Conservation (phyloP, 192 early-diverging fungal species). For the Rhizophagus clarus region DNA sequence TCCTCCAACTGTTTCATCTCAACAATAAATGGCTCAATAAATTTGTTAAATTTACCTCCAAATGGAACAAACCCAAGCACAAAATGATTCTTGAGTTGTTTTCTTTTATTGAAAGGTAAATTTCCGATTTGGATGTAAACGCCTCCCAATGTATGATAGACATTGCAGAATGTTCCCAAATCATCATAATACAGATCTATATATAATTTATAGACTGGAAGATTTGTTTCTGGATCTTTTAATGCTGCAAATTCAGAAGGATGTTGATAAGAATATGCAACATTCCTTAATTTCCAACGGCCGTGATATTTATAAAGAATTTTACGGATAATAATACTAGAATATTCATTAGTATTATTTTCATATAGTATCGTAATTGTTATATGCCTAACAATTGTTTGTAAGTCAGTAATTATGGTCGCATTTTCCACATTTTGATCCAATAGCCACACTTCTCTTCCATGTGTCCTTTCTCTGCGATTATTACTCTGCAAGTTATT, state of each 20-base stretch:
- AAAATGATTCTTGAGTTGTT: neutral
- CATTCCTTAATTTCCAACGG: neutral
- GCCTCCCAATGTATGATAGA: neutral
- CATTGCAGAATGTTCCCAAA: neutral
- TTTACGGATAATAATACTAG: neutral
- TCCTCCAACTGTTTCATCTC: neutral
- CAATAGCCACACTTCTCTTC: neutral
- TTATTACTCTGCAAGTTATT: neutral
- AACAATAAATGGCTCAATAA: neutral
- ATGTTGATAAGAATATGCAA: neutral
- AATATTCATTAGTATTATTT: conserved; percentile 1
- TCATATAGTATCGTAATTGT: neutral
- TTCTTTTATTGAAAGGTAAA: neutral
- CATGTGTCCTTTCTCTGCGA: neutral
- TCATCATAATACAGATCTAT: conserved; percentile 2
- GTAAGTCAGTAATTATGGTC: too few species aligned
- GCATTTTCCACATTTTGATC: neutral
- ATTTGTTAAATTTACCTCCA: neutral
- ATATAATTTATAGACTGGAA: conserved; percentile 4
- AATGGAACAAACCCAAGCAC: conserved; percentile 9
- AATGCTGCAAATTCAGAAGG: neutral
- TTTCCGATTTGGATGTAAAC: conserved; percentile 5
- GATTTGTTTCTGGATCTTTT: neutral
- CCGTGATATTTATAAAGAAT: neutral
- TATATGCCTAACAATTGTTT: neutral